A percentile compares a stretch with the other conserved stretches of the same genome.
These are phyloP conservation scores for Suillus subluteus DNA, from an alignment of 768 basidiomycete genomes.

Conservation along the genomic window DNA sequence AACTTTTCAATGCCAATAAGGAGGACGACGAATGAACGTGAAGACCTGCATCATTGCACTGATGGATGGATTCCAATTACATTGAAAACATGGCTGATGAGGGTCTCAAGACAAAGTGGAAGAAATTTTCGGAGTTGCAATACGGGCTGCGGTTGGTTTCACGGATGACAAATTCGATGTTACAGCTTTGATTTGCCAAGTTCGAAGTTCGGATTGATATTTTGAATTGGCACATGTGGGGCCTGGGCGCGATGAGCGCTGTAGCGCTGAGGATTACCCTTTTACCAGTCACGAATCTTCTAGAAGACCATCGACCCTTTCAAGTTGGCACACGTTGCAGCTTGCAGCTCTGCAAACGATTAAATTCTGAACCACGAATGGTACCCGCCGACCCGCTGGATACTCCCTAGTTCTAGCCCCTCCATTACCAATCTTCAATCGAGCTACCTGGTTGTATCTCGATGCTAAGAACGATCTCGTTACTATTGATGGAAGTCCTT, in stretches of 20 bases:
- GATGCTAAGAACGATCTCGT: neutral
- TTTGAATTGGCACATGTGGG: neutral
- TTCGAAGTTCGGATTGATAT: neutral
- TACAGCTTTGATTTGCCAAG: neutral
- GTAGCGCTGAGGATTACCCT: neutral
- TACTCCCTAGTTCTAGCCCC: neutral
- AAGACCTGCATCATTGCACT: neutral
- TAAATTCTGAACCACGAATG: too few species aligned
- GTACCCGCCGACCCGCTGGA: neutral
- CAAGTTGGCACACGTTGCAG: too few species aligned
- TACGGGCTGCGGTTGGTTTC: neutral
- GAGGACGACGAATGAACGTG: neutral
- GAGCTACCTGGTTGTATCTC: neutral
- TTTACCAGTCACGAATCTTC: too few species aligned
- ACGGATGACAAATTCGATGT: neutral
- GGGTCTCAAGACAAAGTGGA: neutral
- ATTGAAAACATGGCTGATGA: neutral
- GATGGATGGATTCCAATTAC: neutral
- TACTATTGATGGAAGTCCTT: neutral
- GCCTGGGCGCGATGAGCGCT: neutral
- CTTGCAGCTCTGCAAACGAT: too few species aligned
- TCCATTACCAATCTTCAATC: neutral
- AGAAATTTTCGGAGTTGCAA: neutral
- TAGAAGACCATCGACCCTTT: too few species aligned
- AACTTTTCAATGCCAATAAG: neutral